phyloP scores from a whole-genome alignment of 768 basidiomycete genomes.

The Mycena chlorophos region DNA sequence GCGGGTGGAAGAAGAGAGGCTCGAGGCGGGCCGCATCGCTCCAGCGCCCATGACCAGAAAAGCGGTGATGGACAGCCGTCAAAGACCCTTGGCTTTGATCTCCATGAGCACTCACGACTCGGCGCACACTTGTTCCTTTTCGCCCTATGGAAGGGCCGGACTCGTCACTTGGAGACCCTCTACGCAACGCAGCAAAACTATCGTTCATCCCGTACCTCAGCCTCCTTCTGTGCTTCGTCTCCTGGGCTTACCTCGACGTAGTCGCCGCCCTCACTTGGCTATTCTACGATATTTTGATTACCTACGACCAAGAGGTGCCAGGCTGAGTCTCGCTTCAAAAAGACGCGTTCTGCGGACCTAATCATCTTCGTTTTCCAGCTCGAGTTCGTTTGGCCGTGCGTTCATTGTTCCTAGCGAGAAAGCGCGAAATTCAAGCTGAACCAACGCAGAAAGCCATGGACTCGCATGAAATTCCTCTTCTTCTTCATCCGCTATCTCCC shows the following conservation, averaged over 20 bases:
- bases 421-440: constrained; percentile 16
- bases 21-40: too few species aligned
- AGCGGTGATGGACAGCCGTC: too few species aligned
- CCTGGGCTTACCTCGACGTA: constrained; percentile 12
- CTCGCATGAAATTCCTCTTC: constrained; percentile 37
- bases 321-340: neutral
- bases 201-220: constrained; percentile 8
- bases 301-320: constrained; percentile 41
- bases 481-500: constrained; percentile 41
- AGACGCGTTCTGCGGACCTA: neutral
- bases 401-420: constrained; percentile 18
- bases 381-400: constrained; percentile 44
- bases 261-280: constrained; percentile 40
- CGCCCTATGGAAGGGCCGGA: constrained; percentile 5
- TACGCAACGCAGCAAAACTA: constrained; percentile 12
- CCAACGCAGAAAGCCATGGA: constrained; percentile 30
- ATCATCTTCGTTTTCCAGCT: constrained; percentile 27
- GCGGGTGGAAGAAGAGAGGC: too few species aligned
- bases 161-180: constrained; percentile 3
- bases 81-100: too few species aligned
- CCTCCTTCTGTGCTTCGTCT: neutral
- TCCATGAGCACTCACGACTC: neutral
- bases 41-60: too few species aligned
- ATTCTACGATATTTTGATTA: constrained; percentile 43
- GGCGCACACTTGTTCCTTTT: neutral